A percentile compares a stretch with the other conserved stretches of the same genome.
Conservation (phyloP, 1,139 yeast species). For the Saccharomyces hybrid region DNA sequence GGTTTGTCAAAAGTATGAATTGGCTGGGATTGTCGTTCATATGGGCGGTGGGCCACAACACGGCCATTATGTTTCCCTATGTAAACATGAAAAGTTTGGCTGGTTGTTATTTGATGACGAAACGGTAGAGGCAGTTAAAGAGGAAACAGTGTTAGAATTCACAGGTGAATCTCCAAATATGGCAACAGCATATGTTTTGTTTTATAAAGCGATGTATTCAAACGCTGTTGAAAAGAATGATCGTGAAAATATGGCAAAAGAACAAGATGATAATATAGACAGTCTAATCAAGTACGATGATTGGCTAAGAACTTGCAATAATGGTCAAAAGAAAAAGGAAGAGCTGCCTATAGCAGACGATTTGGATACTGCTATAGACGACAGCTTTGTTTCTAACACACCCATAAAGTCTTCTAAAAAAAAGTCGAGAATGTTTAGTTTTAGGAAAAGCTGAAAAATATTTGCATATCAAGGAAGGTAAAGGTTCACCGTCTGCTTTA, state of each 20-base stretch:
- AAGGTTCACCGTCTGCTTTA: neutral
- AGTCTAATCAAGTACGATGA: conserved; percentile 22
- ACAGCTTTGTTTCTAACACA: neutral
- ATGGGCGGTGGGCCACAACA: conserved; percentile 98
- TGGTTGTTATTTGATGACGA: conserved; percentile 96
- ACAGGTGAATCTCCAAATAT: conserved; percentile 84
- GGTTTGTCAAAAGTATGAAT: conserved; percentile 55
- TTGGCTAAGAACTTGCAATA: conserved; percentile 6
- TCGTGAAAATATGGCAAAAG: neutral
- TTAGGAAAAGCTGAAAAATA: conserved; percentile 9
- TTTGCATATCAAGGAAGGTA: neutral
- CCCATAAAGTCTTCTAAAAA: conserved; percentile 3
- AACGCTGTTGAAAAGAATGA: neutral
- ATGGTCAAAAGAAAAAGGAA: conserved; percentile 1
- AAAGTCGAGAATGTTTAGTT: conserved; percentile 18
- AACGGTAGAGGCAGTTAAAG: conserved; percentile 82
- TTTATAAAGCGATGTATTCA: conserved; percentile 44
- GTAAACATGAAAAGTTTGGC: conserved; percentile 70
- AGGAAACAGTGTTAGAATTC: conserved; percentile 72
- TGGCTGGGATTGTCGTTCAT: conserved; percentile 83
- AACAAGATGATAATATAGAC: conserved; percentile 19
- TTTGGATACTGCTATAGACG: neutral
- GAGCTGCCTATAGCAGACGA: neutral
- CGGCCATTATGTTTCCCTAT: conserved; percentile 87
- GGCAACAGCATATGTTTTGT: conserved; percentile 85